Percentiles rank a stretch among this genome's conserved stretches.
phyloP scores from a whole-genome alignment of 805 yeast species.

The Wickerhamomyces bisporus region DNA sequence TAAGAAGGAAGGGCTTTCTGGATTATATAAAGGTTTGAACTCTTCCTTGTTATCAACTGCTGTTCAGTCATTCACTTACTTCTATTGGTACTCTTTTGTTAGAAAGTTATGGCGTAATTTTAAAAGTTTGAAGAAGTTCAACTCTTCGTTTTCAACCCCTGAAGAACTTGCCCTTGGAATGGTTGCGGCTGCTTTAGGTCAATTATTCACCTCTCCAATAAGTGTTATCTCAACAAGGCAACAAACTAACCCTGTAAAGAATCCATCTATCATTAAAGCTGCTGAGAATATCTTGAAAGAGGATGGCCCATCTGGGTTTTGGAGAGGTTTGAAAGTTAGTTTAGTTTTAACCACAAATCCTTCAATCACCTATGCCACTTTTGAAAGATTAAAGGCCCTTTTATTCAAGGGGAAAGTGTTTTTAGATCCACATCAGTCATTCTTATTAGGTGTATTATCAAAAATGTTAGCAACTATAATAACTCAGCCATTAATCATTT shows the following conservation, averaged over 20 bases:
- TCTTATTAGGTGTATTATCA: conserved; percentile 70
- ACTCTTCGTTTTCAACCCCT: conserved; percentile 41
- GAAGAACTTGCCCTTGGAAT: conserved; percentile 74
- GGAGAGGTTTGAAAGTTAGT: conserved; percentile 82
- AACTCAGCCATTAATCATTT: conserved; percentile 81
- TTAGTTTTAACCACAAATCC: conserved; percentile 77
- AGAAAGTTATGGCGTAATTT: conserved; percentile 44
- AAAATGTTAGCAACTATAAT: conserved; percentile 74
- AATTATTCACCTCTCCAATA: conserved; percentile 77
- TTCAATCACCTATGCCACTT: conserved; percentile 79
- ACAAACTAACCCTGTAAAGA: conserved; percentile 42
- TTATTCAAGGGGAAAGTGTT: conserved; percentile 30
- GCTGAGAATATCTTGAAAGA: conserved; percentile 49
- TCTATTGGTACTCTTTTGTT: conserved; percentile 80
- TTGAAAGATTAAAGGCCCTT: conserved; percentile 56
- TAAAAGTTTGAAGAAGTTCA: conserved; percentile 27
- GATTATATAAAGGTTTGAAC: conserved; percentile 68
- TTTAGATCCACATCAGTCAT: conserved; percentile 60
- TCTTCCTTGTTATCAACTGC: conserved; percentile 69
- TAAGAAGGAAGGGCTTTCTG: conserved; percentile 52
- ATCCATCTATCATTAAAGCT: conserved; percentile 32
- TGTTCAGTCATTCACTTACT: conserved; percentile 75
- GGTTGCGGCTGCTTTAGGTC: conserved; percentile 77
- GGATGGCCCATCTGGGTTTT: conserved; percentile 67
- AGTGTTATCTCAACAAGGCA: conserved; percentile 65